phyloP scores from a whole-genome alignment of 306 rosid species.

The Arachis hypogaea region DNA sequence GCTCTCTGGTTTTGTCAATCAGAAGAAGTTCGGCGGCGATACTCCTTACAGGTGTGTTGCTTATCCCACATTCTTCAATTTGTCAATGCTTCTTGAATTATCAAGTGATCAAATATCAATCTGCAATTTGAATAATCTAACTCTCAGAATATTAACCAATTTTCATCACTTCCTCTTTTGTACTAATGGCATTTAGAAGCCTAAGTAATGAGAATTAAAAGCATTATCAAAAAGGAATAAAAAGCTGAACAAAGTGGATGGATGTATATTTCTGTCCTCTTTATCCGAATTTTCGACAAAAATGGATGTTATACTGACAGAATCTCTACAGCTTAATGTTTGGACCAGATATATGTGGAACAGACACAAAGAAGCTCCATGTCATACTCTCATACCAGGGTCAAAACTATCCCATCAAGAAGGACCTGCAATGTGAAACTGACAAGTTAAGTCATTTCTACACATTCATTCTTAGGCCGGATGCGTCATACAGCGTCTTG shows the following conservation, averaged over 20 bases:
- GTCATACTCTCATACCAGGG: constrained; percentile 91
- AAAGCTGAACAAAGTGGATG: background rate
- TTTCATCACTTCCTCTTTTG: background rate
- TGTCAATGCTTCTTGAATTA: constrained; percentile 12
- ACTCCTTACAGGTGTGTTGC: constrained; percentile 86
- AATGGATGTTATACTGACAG: constrained; percentile 36
- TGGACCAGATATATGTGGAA: constrained; percentile 97
- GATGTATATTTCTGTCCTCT: background rate
- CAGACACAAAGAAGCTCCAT: constrained; percentile 93
- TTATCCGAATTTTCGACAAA: constrained; percentile 18
- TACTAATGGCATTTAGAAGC: background rate
- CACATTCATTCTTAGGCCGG: constrained; percentile 90
- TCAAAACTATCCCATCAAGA: constrained; percentile 93
- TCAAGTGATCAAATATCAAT: constrained; percentile 8
- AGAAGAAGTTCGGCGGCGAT: constrained; percentile 96
- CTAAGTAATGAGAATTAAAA: constrained; percentile 1
- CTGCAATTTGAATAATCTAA: constrained; percentile 6
- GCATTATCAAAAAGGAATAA: background rate
- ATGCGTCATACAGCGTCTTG: constrained; percentile 82
- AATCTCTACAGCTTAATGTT: constrained; percentile 77
- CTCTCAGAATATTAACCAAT: background rate
- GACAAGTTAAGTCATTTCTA: constrained; percentile 97
- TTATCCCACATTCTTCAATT: constrained; percentile 27
- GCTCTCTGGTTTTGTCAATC: constrained; percentile 93
- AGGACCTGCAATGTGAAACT: constrained; percentile 91